These are phyloP conservation scores for Ocimum tenuiflorum DNA, from an alignment of 257 asterid species.

Conservation along the genomic window DNA sequence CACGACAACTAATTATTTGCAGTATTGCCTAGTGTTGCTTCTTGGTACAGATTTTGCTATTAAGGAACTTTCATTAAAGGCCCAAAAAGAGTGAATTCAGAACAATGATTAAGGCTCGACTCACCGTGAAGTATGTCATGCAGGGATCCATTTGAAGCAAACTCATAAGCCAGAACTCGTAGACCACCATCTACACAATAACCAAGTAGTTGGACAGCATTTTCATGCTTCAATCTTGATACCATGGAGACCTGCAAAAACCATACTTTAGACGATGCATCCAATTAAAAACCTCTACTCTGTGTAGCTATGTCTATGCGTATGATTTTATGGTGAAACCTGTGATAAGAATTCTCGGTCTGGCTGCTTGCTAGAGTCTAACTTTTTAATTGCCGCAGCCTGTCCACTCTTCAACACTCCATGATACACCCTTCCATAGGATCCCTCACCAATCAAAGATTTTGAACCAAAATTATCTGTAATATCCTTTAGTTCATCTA, in stretches of 20 bases:
- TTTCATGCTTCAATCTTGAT: conserved; percentile 62
- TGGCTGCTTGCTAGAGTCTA: conserved; percentile 82
- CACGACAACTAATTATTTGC: background rate
- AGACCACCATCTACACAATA: conserved; percentile 62
- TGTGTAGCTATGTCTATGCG: background rate
- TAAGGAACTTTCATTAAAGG: background rate
- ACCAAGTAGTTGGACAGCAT: conserved; percentile 63
- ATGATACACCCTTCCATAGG: conserved; percentile 68
- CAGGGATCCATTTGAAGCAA: conserved; percentile 65
- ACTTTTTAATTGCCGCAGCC: conserved; percentile 61
- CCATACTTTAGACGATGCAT: background rate
- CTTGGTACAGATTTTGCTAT: background rate
- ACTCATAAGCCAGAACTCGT: conserved; percentile 64
- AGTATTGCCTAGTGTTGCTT: background rate
- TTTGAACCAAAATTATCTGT: conserved; percentile 62
- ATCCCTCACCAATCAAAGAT: conserved; percentile 74
- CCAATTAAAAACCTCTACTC: background rate
- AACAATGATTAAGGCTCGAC: conserved; percentile 13
- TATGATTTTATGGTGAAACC: conserved; percentile 29
- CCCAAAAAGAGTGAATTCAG: background rate
- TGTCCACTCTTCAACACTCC: conserved; percentile 41
- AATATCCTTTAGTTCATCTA: conserved; percentile 62
- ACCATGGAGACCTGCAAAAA: conserved; percentile 67
- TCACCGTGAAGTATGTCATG: conserved; percentile 78
- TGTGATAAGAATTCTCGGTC: conserved; percentile 62